Base-by-base conservation (phyloP, 257 asterid genomes). In the Misopates orontium region DNA sequence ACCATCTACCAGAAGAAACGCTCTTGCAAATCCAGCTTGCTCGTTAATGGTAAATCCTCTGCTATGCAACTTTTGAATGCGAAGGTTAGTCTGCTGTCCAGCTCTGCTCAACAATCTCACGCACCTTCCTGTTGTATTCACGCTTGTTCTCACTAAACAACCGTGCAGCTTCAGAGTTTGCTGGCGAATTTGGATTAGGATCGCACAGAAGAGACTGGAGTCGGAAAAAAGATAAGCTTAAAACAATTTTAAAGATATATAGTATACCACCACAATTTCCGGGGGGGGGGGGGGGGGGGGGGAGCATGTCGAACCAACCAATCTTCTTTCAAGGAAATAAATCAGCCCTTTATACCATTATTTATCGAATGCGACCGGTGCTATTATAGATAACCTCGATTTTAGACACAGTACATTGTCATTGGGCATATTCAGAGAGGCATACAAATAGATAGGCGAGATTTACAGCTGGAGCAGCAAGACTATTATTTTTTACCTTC, bases 151-250 rank as follows among this genome's bases (percentile, higher is more conserved):
- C 97, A 28, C 96, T 90, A 52, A 84, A 90, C 81, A 90, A 24
- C 57, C 95, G 81, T 47, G 95, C 97, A n/a, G 97, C 97, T 79
- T 90, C 97, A 32, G 97, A 87, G 78, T 90, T 90, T 59, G 97
- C 97, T 0, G 96, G 97, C 47, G 97, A 90, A 73, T 87, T 90
- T 40, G 97, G 97, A 67, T 90, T 90, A 48, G 97, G 97, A 63
- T 90, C 97, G 36, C 92, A 87, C 20, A 90, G 92, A 71, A 90
- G 75, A 0, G 97, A 90, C 97, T 90, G 91, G 73, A 75, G 59
- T 50, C 67, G 50, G 28, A 36, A 21, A 51, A 39, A 4, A 31
- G 32, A 64, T 39, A 19, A 13, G 60, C 5, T 50, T 2, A 15
- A n/a, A 48, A 22, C 13, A n/a, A 45, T n/a, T 8, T 56, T 18